A percentile compares a stretch with the other conserved stretches of the same genome.
phyloP scores from a whole-genome alignment of 495 filamentous ascomycete genomes.

The Penicillium macrosclerotiorum region DNA sequence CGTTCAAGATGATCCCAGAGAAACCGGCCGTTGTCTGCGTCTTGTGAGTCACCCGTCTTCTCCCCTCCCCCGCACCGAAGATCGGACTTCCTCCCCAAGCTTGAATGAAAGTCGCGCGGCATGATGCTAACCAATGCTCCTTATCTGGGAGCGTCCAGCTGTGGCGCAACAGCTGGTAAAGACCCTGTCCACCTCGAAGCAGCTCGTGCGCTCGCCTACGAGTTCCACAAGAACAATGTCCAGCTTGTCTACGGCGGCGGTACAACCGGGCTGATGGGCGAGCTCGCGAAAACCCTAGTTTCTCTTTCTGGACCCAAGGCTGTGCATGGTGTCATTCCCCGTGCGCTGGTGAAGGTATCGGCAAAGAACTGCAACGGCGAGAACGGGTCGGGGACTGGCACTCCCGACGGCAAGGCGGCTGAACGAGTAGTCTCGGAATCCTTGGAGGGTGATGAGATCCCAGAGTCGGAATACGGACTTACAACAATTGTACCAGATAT shows the following conservation, averaged over 20 bases:
- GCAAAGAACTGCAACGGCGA: conserved; percentile 53
- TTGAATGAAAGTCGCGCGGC: not conserved
- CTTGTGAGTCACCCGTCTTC: conserved; percentile 57
- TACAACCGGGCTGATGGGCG: conserved; percentile 92
- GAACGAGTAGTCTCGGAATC: conserved; percentile 33
- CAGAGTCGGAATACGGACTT: conserved; percentile 68
- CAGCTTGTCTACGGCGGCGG: conserved; percentile 91
- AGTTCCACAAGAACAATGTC: conserved; percentile 72
- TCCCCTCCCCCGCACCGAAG: conserved; percentile 1
- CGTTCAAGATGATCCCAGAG: conserved; percentile 37
- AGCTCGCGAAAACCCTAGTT: conserved; percentile 84
- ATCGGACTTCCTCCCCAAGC: not conserved
- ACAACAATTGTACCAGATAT: conserved; percentile 91
- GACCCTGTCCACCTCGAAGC: conserved; percentile 68
- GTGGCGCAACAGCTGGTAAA: conserved; percentile 71
- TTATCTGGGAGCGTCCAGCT: conserved; percentile 43
- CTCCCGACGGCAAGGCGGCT: conserved; percentile 33
- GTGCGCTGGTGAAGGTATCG: conserved; percentile 73
- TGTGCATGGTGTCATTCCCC: conserved; percentile 92
- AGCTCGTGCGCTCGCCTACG: conserved; percentile 71
- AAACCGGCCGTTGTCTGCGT: conserved; percentile 68
- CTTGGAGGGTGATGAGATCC: conserved; percentile 47
- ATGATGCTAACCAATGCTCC: conserved; percentile 5
- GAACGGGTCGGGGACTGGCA: not conserved
- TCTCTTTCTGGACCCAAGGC: conserved; percentile 73